Evolutionary conservation across 2,329 filamentous ascomycete genomes (phyloP).

Genomic region (Karstenula rhodostoma): DNA sequence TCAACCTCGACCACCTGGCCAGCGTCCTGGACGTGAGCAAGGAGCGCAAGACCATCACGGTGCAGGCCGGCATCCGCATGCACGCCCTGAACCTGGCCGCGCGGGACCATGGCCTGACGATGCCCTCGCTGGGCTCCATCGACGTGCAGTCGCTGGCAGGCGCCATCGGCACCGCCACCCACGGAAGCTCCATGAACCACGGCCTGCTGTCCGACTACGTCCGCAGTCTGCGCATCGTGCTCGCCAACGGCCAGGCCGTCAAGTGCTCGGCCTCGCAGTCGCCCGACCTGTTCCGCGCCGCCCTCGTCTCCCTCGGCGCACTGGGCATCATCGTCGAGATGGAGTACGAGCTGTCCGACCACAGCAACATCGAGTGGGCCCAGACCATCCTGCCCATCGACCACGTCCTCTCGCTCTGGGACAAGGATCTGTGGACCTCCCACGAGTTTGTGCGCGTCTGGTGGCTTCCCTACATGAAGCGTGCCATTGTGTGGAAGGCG

Average conservation of each 20-base stretch:
- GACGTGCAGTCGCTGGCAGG: slow-evolving; percentile 93
- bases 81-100: slow-evolving; percentile 76
- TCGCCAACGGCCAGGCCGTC: slow-evolving; percentile 79
- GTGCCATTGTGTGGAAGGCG: slow-evolving; percentile 90
- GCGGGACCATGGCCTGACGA: slow-evolving; percentile 77
- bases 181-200: slow-evolving; percentile 85
- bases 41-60: slow-evolving; percentile 71
- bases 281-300: slow-evolving; percentile 84
- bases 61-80: slow-evolving; percentile 89
- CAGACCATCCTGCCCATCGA: slow-evolving; percentile 78
- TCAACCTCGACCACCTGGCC: slow-evolving; percentile 88
- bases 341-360: slow-evolving; percentile 80
- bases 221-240: slow-evolving; percentile 76
- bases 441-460: slow-evolving; percentile 92
- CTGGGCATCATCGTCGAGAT: slow-evolving; percentile 91
- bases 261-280: slow-evolving; percentile 74
- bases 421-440: slow-evolving; percentile 77
- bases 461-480: slow-evolving; percentile 95
- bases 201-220: slow-evolving; percentile 85
- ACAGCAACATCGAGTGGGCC: slow-evolving; percentile 85
- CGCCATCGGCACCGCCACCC: slow-evolving; percentile 90
- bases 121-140: slow-evolving; percentile 94
- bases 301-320: slow-evolving; percentile 85
- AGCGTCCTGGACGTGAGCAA: slow-evolving; percentile 74
- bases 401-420: slow-evolving; percentile 76